Evolutionary conservation across 208 protist genomes (phyloP).

Genomic region (Crithidia sp.): DNA sequence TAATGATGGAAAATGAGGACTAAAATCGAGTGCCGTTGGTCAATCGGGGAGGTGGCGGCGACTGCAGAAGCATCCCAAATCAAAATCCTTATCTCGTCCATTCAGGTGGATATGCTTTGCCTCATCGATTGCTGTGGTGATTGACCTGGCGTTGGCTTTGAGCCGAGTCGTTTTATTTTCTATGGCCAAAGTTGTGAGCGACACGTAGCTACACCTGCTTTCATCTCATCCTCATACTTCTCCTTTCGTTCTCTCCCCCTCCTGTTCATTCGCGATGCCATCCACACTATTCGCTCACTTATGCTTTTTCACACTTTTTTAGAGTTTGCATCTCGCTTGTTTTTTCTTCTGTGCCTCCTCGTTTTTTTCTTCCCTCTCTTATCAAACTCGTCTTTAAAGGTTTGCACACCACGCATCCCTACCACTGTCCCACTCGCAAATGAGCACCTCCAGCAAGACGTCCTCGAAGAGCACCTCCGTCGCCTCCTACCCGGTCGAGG

Average conservation of each 20-base stretch:
- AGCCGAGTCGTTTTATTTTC: too few species aligned
- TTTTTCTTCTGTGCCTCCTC: background rate
- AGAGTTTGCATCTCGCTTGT: background rate
- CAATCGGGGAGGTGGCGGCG: background rate
- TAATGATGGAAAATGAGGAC: too few species aligned
- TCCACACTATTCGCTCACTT: too few species aligned
- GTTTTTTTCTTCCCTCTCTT: too few species aligned
- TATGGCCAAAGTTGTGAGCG: too few species aligned
- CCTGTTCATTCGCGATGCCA: background rate
- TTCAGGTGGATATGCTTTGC: background rate
- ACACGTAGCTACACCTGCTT: too few species aligned
- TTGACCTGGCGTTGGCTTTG: background rate
- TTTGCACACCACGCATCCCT: too few species aligned
- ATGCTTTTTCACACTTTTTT: too few species aligned
- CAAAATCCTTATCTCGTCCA: background rate
- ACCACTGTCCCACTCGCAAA: background rate
- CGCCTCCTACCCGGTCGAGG: conserved; percentile 12
- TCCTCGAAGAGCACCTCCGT: conserved; percentile 13
- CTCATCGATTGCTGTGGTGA: background rate
- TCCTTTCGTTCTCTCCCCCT: background rate
- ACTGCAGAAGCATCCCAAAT: background rate
- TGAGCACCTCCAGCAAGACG: background rate
- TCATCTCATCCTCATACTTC: background rate
- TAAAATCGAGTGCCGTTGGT: too few species aligned
- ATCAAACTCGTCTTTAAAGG: too few species aligned